A percentile compares a stretch with the other conserved stretches of the same genome.
These are phyloP conservation scores for Fusarium acutatum DNA, from an alignment of 2,329 filamentous ascomycete species.

Conservation along the genomic window DNA sequence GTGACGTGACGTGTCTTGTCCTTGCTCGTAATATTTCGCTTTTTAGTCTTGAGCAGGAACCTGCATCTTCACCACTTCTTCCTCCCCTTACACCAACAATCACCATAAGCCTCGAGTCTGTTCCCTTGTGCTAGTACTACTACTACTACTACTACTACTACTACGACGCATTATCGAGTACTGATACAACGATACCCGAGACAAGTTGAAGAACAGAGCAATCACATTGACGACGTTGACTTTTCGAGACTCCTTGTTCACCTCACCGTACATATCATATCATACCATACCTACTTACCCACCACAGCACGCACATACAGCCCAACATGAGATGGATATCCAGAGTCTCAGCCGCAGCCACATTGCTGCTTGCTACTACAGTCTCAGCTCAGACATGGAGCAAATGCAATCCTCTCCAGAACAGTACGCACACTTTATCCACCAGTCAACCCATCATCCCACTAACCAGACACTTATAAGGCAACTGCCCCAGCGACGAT, in stretches of 20 bases:
- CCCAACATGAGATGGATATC: conserved; percentile 38
- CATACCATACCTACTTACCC: background rate
- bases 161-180: background rate
- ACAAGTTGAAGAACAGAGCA: background rate
- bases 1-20: conserved; percentile 24
- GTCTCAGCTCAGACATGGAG: conserved; percentile 52
- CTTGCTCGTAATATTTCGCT: conserved; percentile 5
- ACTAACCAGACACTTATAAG: conserved; percentile 43
- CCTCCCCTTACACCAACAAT: background rate
- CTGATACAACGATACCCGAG: background rate
- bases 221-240: background rate
- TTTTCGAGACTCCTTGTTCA: background rate
- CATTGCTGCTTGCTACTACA: conserved; percentile 36
- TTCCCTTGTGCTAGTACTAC: background rate
- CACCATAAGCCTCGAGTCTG: background rate
- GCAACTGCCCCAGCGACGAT: conserved; percentile 76
- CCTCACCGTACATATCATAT: conserved; percentile 13
- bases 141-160: background rate
- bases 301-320: background rate
- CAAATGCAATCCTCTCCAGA: conserved; percentile 50
- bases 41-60: conserved; percentile 3
- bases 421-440: conserved; percentile 41
- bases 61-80: background rate
- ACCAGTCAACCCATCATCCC: background rate
- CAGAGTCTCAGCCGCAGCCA: conserved; percentile 28